Evolutionary conservation across 1,284 basidiomycete genomes (phyloP), one percentile per base, ranked within the genome.

Genomic region (Afroboletus lepidellus): DNA sequence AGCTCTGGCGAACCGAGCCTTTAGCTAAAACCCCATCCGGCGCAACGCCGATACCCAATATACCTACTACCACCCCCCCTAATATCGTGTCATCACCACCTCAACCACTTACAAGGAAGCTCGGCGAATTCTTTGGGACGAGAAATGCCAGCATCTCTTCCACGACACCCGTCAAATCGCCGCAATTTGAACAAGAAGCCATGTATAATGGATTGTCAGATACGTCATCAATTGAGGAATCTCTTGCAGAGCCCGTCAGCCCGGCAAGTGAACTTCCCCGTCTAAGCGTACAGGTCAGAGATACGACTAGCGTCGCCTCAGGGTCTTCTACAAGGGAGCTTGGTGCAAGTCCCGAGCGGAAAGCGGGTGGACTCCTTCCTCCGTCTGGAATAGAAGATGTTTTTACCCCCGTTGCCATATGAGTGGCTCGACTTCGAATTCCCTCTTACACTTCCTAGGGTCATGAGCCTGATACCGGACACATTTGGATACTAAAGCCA

Each of bases 71-170:
- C 8, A 52, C 49, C 5, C 51, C 55, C 41, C 58, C 69, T 55
- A 29, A 37, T 38, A 37, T 44, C 37, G 24, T 47, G 46, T 50
- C 58, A 37, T 66, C 59, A 37, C 69, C 63, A 33, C 67, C 66
- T 39, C 66, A 70, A 23, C 74, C 73, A 1, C 69, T 86, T 5
- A 69, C 81, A 30, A 77, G 77, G 59, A 88, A 85, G 69, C 61
- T 90, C 36, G 83, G 84, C 4, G 83, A 82, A 4, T 82, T 90
- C 67, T 90, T 90, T 64, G 73, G 77, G 52, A 74, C 81, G 41
- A 73, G 81, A 48, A 69, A 50, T 48, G 72, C 72, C 13, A 83
- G 78, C 60, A 68, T 79, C 37, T 79, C 80, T 60, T 83, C 75
- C 37, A 65, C 60, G 2, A 52, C 60, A 3, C 57, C 69, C 46